Evolutionary conservation across 441 rosid genomes (phyloP).

Genomic region (Erodium texanum): DNA sequence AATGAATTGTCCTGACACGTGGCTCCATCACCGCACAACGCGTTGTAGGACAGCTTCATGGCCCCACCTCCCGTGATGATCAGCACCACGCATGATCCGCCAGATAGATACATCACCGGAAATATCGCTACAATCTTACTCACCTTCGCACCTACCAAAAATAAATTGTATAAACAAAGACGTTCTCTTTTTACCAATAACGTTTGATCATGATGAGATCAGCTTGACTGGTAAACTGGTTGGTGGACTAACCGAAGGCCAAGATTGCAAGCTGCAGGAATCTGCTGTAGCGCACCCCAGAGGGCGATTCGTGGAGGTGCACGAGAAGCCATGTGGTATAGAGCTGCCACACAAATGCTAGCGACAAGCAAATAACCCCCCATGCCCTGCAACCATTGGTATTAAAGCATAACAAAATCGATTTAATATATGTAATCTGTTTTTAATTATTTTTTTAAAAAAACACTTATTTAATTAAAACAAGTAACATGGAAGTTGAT

Average conservation of each 20-base stretch:
- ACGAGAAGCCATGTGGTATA: slow-evolving; percentile 48
- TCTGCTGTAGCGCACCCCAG: slow-evolving; percentile 36
- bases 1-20: slow-evolving; percentile 18
- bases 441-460: too few species aligned
- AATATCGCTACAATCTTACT: slow-evolving; percentile 41
- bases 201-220: neutral
- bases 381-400: slow-evolving; percentile 30
- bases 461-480: too few species aligned
- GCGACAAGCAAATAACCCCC: slow-evolving; percentile 32
- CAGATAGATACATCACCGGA: slow-evolving; percentile 54
- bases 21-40: slow-evolving; percentile 16
- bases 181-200: too few species aligned
- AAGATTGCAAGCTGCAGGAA: slow-evolving; percentile 36
- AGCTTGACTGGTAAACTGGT: neutral
- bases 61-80: slow-evolving; percentile 39
- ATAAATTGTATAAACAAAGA: too few species aligned
- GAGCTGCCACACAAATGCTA: slow-evolving; percentile 46
- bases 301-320: slow-evolving; percentile 35
- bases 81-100: slow-evolving; percentile 41
- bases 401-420: too few species aligned
- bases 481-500: too few species aligned
- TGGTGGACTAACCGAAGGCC: slow-evolving; percentile 37
- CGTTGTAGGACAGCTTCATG: slow-evolving; percentile 25
- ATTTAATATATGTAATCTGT: too few species aligned
- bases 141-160: slow-evolving; percentile 29